These are phyloP conservation scores for Penicillium turbatum DNA, from an alignment of 495 filamentous ascomycete genomes.

Conservation along the genomic window DNA sequence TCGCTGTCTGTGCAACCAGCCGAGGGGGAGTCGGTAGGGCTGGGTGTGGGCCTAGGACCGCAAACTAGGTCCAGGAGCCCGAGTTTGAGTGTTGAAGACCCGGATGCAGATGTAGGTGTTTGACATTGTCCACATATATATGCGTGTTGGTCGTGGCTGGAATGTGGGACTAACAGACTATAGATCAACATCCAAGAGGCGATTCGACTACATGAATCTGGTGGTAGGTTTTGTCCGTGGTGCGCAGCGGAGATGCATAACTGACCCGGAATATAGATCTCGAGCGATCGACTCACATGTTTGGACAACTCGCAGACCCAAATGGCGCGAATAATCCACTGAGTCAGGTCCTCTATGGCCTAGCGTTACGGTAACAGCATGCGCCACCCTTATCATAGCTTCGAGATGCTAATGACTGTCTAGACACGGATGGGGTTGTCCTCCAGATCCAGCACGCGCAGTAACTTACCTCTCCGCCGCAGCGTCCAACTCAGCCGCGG, in stretches of 20 bases:
- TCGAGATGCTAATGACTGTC: neutral
- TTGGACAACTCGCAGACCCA: constrained; percentile 81
- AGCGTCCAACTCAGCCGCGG: constrained; percentile 81
- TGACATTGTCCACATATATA: neutral
- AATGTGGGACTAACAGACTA: constrained; percentile 1
- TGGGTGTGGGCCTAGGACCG: constrained; percentile 5
- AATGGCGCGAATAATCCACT: constrained; percentile 85
- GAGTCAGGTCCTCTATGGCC: constrained; percentile 93
- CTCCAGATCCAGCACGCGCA: constrained; percentile 64
- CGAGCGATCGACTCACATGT: constrained; percentile 75
- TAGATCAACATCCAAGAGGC: constrained; percentile 89
- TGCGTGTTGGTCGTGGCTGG: neutral
- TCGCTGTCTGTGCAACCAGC: constrained; percentile 15
- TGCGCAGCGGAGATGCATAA: neutral
- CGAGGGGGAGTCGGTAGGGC: constrained; percentile 14
- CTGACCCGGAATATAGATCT: constrained; percentile 40
- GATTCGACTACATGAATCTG: constrained; percentile 88
- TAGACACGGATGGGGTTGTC: constrained; percentile 93
- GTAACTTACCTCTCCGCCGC: constrained; percentile 81
- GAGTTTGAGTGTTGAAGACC: constrained; percentile 36
- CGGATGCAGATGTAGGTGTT: constrained; percentile 40
- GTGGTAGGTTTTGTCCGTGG: constrained; percentile 45
- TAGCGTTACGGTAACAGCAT: constrained; percentile 69
- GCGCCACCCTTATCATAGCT: neutral
- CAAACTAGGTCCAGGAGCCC: constrained; percentile 30